These are phyloP conservation scores for Flaveria sonorensis DNA, from an alignment of 129 eudicot species.

Conservation along the genomic window DNA sequence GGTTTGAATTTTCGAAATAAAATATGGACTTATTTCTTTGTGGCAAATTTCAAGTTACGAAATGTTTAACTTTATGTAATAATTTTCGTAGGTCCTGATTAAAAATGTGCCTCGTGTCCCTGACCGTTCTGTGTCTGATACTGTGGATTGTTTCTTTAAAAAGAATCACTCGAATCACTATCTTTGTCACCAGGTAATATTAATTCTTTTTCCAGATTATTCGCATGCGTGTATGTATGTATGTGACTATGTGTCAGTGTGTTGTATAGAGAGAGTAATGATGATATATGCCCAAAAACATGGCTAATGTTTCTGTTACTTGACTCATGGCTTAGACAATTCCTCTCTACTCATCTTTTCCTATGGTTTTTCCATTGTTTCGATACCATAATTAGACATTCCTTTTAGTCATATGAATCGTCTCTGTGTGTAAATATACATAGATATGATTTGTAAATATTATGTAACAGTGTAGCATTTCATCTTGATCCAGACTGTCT, in stretches of 20 bases:
- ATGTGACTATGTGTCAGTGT: neutral
- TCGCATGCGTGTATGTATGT: neutral
- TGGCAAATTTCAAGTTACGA: neutral
- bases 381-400: neutral
- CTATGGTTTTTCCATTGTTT: neutral
- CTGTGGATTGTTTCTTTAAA: constrained; percentile 64
- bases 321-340: neutral
- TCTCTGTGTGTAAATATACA: neutral
- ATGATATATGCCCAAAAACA: neutral
- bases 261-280: neutral
- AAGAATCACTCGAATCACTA: constrained; percentile 83
- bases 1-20: neutral
- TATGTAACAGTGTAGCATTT: constrained; percentile 15
- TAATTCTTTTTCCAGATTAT: neutral
- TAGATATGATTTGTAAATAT: neutral
- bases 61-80: neutral
- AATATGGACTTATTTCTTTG: neutral
- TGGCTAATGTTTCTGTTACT: neutral
- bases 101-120: constrained; percentile 78
- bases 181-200: constrained; percentile 84
- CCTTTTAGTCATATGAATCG: neutral
- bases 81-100: constrained; percentile 69
- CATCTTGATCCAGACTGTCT: constrained; percentile 60
- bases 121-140: constrained; percentile 70
- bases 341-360: neutral